Evolutionary conservation across 441 rosid genomes (phyloP), one percentile per base, ranked within the genome.

Genomic region (Populus hybrid): DNA sequence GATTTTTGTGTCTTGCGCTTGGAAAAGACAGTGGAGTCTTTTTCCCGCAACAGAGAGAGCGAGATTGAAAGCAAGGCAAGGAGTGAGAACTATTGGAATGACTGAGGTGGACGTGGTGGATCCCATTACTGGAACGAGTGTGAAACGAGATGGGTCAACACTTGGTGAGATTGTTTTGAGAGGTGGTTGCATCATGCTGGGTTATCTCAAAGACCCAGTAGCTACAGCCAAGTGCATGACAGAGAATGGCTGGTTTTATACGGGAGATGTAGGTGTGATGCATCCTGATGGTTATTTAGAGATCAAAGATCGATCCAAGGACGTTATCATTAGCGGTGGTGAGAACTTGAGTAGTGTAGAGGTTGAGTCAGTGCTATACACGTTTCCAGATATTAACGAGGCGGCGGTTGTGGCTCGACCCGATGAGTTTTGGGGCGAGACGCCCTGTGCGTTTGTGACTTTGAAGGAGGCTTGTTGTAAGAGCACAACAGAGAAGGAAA

Each of bases 191-290:
- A 0, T 93, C 3, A 90, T 89, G 95, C 81, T 92, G 3, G 98
- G 98, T 9, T 93, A 93, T 80, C 71, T 92, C 0, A 93, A 92
- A 70, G 94, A 93, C 77, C 90, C 88, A 2, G 66, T n/a, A 0
- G 87, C 84, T 1, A 92, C 92, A 4, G 72, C 79, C 45, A 83
- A 79, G 9, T 83, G 86, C 77, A 35, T 90, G 82, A 86, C 67
- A 76, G 76, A 78, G 14, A 73, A 86, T 2, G 95, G 95, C 0
- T 90, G 94, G 97, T 89, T 93, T 71, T 89, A 76, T 81, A 90
- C 94, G 0, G 95, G 97, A 10, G 97, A 93, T 42, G 92, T 92
- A 0, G 98, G 89, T 1, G 97, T 93, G 71, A 83, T 85, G 76
- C 86, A 87, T 59, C 81, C 85, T 14, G 87, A 87, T 53, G 88